Percentiles rank a stretch among this genome's conserved stretches.
Conservation (phyloP, 768 basidiomycete genomes). For the Mycena galopus region DNA sequence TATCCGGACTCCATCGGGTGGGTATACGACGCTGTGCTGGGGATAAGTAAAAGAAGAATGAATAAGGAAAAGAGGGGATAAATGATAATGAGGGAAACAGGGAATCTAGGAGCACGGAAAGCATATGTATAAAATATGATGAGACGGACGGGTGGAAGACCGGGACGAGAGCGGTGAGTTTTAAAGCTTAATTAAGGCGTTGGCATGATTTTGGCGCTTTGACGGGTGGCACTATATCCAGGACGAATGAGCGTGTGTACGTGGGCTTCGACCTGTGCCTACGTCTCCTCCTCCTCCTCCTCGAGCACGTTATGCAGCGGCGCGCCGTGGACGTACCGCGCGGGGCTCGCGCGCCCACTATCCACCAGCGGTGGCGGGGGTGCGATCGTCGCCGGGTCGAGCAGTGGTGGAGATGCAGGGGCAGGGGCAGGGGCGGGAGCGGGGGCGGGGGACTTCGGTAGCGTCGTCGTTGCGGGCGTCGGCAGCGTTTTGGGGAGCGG, state of each 20-base stretch:
- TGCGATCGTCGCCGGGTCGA: constrained; percentile 47
- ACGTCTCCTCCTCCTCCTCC: constrained; percentile 78
- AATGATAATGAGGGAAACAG: neutral
- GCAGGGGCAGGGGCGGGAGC: constrained; percentile 37
- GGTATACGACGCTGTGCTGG: constrained; percentile 28
- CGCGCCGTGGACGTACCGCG: constrained; percentile 85
- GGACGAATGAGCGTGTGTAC: neutral
- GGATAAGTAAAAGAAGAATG: neutral
- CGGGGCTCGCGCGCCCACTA: constrained; percentile 72
- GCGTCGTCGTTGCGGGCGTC: constrained; percentile 38
- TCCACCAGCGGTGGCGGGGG: constrained; percentile 58
- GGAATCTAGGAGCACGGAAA: constrained; percentile 12
- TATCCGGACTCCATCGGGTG: constrained; percentile 28
- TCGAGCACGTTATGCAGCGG: constrained; percentile 90
- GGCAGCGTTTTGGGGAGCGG: constrained; percentile 43
- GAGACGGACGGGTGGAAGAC: neutral
- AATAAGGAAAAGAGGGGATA: neutral
- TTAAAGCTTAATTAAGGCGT: constrained; percentile 15
- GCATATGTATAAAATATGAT: constrained; percentile 1
- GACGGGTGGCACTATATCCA: neutral
- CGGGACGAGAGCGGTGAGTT: constrained; percentile 8
- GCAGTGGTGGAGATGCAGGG: constrained; percentile 43
- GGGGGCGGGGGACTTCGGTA: constrained; percentile 31
- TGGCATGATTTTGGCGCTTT: constrained; percentile 17
- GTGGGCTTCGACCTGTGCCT: neutral